A percentile compares a stretch with the other conserved stretches of the same genome.
Conservation (phyloP, 306 rosid species). For the Quercus wislizeni region DNA sequence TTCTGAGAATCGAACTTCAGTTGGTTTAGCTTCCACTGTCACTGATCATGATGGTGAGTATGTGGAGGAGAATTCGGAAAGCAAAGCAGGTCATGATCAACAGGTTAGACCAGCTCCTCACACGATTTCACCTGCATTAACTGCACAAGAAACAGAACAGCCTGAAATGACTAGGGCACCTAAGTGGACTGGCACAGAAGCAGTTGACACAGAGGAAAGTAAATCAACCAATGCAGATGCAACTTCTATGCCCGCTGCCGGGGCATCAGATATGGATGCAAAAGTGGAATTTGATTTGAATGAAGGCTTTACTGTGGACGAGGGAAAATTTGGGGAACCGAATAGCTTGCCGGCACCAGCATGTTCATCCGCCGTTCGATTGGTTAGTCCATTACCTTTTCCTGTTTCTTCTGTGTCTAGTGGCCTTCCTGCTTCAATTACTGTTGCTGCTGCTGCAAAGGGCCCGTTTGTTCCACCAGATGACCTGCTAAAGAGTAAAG, state of each 20-base stretch:
- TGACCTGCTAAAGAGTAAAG: conserved; percentile 57
- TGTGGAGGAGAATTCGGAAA: conserved; percentile 14
- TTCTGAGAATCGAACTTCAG: background rate
- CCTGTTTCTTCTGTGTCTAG: conserved; percentile 58
- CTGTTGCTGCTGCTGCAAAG: conserved; percentile 88
- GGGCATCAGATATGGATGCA: conserved; percentile 39
- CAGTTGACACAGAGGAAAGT: conserved; percentile 35
- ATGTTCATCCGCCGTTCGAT: conserved; percentile 50
- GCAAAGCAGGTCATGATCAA: conserved; percentile 16
- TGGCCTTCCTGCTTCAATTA: conserved; percentile 68
- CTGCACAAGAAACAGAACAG: conserved; percentile 26
- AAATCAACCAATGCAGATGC: conserved; percentile 24
- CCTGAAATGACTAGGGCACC: conserved; percentile 19
- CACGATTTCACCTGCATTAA: conserved; percentile 6
- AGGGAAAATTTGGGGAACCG: conserved; percentile 57
- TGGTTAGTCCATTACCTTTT: conserved; percentile 59
- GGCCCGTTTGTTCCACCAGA: conserved; percentile 80
- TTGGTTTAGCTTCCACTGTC: background rate
- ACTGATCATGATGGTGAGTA: conserved; percentile 14
- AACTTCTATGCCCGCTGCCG: conserved; percentile 20
- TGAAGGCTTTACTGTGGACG: conserved; percentile 82
- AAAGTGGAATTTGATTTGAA: conserved; percentile 89
- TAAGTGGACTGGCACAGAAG: conserved; percentile 22
- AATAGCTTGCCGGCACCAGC: conserved; percentile 41
- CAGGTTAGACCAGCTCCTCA: conserved; percentile 1